Percentiles rank a stretch among this genome's conserved stretches.
These are phyloP conservation scores for Phaeosphaeria sp. DNA, from an alignment of 2,329 filamentous ascomycete species.

Conservation along the genomic window DNA sequence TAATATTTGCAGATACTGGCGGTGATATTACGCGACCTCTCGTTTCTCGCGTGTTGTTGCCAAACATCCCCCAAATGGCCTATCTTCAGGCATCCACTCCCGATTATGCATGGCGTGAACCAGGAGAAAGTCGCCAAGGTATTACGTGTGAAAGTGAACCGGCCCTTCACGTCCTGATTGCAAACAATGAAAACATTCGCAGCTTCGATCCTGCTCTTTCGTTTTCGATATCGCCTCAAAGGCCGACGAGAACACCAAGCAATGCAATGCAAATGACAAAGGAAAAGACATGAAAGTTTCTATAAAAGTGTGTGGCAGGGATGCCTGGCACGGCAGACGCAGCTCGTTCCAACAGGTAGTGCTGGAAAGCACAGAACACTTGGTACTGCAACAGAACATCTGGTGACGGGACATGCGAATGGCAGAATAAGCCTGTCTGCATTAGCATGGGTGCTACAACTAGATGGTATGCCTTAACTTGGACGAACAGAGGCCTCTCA, in stretches of 20 bases:
- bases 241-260: background rate
- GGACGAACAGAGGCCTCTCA: background rate
- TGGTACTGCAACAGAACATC: background rate
- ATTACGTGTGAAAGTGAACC: background rate
- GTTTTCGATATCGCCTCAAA: background rate
- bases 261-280: slow-evolving; percentile 4
- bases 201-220: background rate
- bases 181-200: background rate
- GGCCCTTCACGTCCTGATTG: background rate
- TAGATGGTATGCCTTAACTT: background rate
- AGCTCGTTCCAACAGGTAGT: background rate
- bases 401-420: background rate
- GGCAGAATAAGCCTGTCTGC: background rate
- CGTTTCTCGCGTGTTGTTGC: background rate
- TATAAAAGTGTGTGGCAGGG: background rate
- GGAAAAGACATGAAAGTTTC: background rate
- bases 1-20: background rate
- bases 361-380: background rate
- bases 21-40: background rate
- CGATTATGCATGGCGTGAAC: background rate
- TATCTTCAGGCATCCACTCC: background rate
- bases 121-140: background rate
- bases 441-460: background rate
- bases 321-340: background rate
- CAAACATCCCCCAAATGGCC: background rate